Percentiles rank a stretch among this genome's conserved stretches.
phyloP scores from a whole-genome alignment of 768 basidiomycete species.

The Mycena floridula region DNA sequence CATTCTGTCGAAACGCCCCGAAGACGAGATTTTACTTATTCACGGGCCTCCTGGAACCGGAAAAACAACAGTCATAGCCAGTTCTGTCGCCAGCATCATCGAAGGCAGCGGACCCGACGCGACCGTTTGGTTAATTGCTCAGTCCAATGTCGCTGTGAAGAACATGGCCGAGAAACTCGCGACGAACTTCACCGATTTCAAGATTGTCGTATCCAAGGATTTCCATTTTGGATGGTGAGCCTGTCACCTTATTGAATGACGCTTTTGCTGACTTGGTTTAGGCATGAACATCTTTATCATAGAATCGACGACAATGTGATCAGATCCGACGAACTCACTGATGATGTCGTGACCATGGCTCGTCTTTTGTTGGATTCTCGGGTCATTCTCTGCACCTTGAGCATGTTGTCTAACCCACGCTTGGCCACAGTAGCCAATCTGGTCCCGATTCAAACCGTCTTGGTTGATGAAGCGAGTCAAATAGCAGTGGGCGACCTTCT shows the following conservation, averaged over 20 bases:
- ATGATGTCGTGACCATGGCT: constrained; percentile 14
- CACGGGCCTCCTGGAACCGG: constrained; percentile 61
- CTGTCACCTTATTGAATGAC: neutral
- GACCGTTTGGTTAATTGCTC: constrained; percentile 62
- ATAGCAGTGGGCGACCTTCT: constrained; percentile 24
- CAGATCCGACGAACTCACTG: constrained; percentile 27
- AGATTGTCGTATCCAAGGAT: constrained; percentile 38
- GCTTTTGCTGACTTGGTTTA: constrained; percentile 17
- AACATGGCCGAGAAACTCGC: constrained; percentile 75
- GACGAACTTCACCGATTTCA: constrained; percentile 27
- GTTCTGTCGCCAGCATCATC: constrained; percentile 33
- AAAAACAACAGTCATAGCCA: constrained; percentile 58
- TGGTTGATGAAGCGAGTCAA: constrained; percentile 53
- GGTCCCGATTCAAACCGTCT: constrained; percentile 32
- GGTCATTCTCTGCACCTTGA: constrained; percentile 62
- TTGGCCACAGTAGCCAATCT: constrained; percentile 17
- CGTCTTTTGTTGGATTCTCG: constrained; percentile 30
- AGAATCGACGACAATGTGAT: constrained; percentile 43
- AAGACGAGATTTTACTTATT: constrained; percentile 25
- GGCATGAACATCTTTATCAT: constrained; percentile 70
- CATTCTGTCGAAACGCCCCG: constrained; percentile 26
- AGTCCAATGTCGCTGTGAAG: constrained; percentile 76
- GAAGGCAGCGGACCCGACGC: constrained; percentile 14
- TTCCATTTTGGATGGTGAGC: constrained; percentile 62
- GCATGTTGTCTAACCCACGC: constrained; percentile 46